phyloP scores from a whole-genome alignment of 1,139 yeast genomes.

The Debaryomyces sp. region DNA sequence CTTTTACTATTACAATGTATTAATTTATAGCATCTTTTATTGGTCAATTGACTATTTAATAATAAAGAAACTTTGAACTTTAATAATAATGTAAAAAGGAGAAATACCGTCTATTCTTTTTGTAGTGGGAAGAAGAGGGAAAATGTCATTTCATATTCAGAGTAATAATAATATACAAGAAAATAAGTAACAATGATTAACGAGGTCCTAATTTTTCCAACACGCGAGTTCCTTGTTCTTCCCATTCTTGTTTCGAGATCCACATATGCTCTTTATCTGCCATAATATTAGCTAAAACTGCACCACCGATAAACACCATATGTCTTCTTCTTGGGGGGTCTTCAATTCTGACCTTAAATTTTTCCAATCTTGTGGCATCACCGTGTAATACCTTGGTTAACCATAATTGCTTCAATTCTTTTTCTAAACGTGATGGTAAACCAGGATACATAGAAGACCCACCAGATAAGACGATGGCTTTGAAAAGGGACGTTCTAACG shows the following conservation, averaged over 20 bases:
- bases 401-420: constrained; percentile 96
- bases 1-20: constrained; percentile 2
- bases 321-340: constrained; percentile 99
- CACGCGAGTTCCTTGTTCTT: constrained; percentile 88
- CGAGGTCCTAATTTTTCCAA: constrained; percentile 93
- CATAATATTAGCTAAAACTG: constrained; percentile 96
- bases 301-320: constrained; percentile 99
- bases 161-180: constrained; percentile 6
- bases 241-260: constrained; percentile 97
- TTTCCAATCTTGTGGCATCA: constrained; percentile 83
- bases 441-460: constrained; percentile 99
- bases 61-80: background rate
- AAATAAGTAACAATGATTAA: constrained; percentile 29
- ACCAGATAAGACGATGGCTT: constrained; percentile 93
- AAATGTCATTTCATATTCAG: background rate
- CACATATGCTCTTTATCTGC: constrained; percentile 98
- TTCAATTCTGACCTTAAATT: constrained; percentile 94
- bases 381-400: constrained; percentile 83
- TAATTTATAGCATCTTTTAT: constrained; percentile 1
- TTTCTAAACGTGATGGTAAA: constrained; percentile 91
- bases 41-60: background rate
- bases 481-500: constrained; percentile 82
- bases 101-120: background rate
- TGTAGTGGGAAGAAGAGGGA: background rate
- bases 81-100: background rate